These are phyloP conservation scores for Kwoniella dendrophila DNA, from an alignment of 768 basidiomycete genomes.

Conservation along the genomic window DNA sequence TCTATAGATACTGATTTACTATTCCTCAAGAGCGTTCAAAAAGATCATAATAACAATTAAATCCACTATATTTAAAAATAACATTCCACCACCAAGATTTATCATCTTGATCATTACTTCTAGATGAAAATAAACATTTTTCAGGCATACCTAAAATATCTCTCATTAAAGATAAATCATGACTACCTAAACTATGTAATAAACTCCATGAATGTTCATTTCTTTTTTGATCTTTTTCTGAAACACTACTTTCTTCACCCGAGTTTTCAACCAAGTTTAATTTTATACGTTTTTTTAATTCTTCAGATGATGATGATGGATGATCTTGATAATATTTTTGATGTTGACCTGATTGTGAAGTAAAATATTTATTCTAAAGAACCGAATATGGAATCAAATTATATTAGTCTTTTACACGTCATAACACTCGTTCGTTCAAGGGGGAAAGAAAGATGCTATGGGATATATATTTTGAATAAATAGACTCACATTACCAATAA, in stretches of 20 bases:
- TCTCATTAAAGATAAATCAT: constrained; percentile 48
- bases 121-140: constrained; percentile 21
- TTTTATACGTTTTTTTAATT: constrained; percentile 13
- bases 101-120: constrained; percentile 12
- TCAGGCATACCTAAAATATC: constrained; percentile 44
- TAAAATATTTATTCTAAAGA: constrained; percentile 37
- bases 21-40: no score
- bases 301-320: constrained; percentile 16
- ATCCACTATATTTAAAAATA: constrained; percentile 40
- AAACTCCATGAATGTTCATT: constrained; percentile 33
- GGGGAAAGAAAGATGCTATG: no score
- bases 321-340: constrained; percentile 34
- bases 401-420: not conserved
- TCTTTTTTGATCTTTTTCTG: not conserved
- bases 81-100: constrained; percentile 28
- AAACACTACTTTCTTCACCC: constrained; percentile 21
- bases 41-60: constrained; percentile 50
- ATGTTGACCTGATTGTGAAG: constrained; percentile 39
- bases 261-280: constrained; percentile 28
- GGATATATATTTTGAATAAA: no score
- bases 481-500: constrained; percentile 42
- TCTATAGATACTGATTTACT: no score
- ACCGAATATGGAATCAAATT: not conserved
- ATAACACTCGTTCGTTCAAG: no score
- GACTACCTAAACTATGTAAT: constrained; percentile 40